phyloP scores from a whole-genome alignment of 805 yeast genomes.

The Wickerhamomyces tratensis region DNA sequence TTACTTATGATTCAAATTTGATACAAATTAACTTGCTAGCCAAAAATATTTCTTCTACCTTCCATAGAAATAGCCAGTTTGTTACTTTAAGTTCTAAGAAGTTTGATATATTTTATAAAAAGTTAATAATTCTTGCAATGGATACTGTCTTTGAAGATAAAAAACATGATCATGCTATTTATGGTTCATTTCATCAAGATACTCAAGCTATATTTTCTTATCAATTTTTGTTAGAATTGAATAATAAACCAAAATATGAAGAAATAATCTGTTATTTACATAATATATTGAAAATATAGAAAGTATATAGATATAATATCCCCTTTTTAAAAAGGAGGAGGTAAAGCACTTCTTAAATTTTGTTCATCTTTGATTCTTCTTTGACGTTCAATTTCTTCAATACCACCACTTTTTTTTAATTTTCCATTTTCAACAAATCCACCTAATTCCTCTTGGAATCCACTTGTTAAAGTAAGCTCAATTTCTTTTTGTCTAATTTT shows the following conservation, averaged over 20 bases:
- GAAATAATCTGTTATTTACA: no score
- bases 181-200: no score
- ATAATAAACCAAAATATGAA: no score
- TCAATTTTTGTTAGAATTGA: no score
- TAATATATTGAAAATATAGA: no score
- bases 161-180: no score
- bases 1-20: conserved; percentile 8
- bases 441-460: conserved; percentile 79
- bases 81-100: not conserved
- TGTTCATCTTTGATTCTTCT: conserved; percentile 62
- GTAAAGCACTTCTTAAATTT: conserved; percentile 45
- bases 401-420: conserved; percentile 79
- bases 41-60: conserved; percentile 12
- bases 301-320: no score
- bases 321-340: conserved; percentile 17
- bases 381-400: conserved; percentile 71
- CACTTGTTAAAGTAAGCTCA: conserved; percentile 42
- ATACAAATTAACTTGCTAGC: conserved; percentile 10
- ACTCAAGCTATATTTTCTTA: no score
- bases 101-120: conserved; percentile 1
- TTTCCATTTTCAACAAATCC: conserved; percentile 73
- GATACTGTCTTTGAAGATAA: no score
- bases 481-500: conserved; percentile 65
- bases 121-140: no score
- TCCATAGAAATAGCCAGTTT: conserved; percentile 3